phyloP scores from a whole-genome alignment of 2,329 filamentous ascomycete genomes.

The Endoconidiophora polonica region DNA sequence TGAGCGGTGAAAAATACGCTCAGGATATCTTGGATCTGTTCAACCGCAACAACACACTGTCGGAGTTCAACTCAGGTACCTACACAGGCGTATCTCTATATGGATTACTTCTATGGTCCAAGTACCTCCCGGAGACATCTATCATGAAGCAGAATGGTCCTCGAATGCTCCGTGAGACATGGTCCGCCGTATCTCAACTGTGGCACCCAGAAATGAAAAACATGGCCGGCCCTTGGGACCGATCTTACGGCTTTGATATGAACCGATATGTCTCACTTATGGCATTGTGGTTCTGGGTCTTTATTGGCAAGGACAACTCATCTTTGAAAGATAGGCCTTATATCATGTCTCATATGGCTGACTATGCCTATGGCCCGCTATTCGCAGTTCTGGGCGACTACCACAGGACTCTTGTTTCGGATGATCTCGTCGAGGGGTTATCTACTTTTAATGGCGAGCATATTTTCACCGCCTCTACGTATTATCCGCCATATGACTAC shows the following conservation, averaged over 20 bases:
- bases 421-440: conserved; percentile 24
- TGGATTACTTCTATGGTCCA: conserved; percentile 40
- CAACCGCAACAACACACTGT: conserved; percentile 36
- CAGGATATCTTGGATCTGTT: conserved; percentile 40
- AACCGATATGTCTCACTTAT: conserved; percentile 40
- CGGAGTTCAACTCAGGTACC: conserved; percentile 46
- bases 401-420: conserved; percentile 30
- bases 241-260: conserved; percentile 47
- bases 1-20: conserved; percentile 37
- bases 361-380: conserved; percentile 41
- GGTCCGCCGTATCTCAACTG: conserved; percentile 33
- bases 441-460: conserved; percentile 35
- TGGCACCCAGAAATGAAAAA: conserved; percentile 44
- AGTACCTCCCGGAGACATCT: conserved; percentile 37
- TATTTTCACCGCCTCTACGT: conserved; percentile 33
- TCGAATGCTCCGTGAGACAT: conserved; percentile 35
- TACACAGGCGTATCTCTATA: conserved; percentile 46
- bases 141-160: conserved; percentile 35
- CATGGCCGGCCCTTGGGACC: conserved; percentile 48
- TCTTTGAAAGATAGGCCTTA: conserved; percentile 26
- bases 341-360: conserved; percentile 40
- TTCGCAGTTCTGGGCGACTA: conserved; percentile 36
- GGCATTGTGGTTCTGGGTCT: conserved; percentile 40
- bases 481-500: conserved; percentile 40
- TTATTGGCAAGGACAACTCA: conserved; percentile 32